Evolutionary conservation across 495 filamentous ascomycete species (phyloP), one percentile per base, ranked within the genome.

Genomic region (Lasiosphaeriaceae sp.): DNA sequence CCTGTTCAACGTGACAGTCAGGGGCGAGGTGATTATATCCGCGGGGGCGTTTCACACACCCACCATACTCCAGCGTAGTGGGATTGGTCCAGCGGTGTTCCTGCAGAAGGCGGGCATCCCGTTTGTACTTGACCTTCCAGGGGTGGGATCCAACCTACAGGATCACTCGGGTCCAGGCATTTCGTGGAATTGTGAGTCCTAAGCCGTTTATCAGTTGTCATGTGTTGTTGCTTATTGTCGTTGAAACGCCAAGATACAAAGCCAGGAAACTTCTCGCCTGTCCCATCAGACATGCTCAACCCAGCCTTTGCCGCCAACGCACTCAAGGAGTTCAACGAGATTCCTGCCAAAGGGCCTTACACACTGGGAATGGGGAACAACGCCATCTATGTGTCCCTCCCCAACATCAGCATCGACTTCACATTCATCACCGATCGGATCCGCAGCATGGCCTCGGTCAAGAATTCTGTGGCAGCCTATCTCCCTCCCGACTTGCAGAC

Each of bases 111-210:
- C 77, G 51, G 63, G 67, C 20, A 86, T 88, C 54, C 63, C 73
- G 5, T 71, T 85, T 0, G 54, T 86, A 0, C 57, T 68, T 34
- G 77, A 86, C 57, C 71, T 83, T 0, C 83, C 84, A 0, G 83
- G 80, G 12, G 85, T 89, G 0, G 86, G 86, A 39, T 72, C 73
- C n/a, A 89, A 89, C 65, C 70, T 89, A 1, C 83, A 87, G 52
- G 83, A 88, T 59, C 83, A 82, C 65, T 82, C 84, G 63, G 84
- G 87, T 54, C 75, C 71, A 21, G 62, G 71, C 31, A 75, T 86
- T 6, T 71, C 55, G 65, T 14, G 17, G 26, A 31, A 31, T 9
- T 31, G 26, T 31, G 26, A 31, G 26, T n/a, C n/a, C n/a, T n/a
- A n/a, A n/a, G n/a, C n/a, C n/a, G n/a, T n/a, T n/a, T n/a, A n/a